Conservation (phyloP, 2,329 filamentous ascomycete genomes). For the Aspergillus pseudotamarii region DNA sequence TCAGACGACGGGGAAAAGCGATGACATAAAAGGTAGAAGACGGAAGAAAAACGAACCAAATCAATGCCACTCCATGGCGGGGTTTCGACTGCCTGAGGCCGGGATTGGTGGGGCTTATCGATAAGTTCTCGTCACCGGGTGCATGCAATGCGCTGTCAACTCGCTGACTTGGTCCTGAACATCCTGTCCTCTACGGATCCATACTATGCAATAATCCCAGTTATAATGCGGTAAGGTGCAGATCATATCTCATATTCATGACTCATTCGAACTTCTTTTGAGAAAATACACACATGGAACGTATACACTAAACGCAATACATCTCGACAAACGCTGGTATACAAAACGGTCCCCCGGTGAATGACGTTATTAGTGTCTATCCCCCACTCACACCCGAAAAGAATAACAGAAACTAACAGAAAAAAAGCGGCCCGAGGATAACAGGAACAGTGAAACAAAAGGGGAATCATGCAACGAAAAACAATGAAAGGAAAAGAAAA, state of each 20-base stretch:
- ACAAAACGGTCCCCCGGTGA: background rate
- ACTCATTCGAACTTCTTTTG: background rate
- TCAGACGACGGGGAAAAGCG: slow-evolving; percentile 10
- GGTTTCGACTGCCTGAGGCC: slow-evolving; percentile 8
- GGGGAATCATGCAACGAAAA: background rate
- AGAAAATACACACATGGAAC: background rate
- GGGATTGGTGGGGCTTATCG: slow-evolving; percentile 22
- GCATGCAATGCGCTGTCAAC: slow-evolving; percentile 5
- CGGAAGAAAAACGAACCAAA: slow-evolving; percentile 9
- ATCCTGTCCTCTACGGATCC: slow-evolving; percentile 1
- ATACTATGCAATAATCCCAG: background rate
- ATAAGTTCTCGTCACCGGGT: slow-evolving; percentile 15
- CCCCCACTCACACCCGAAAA: slow-evolving; percentile 10
- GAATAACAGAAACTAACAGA: slow-evolving; percentile 2
- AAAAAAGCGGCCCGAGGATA: slow-evolving; percentile 1
- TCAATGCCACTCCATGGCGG: slow-evolving; percentile 1
- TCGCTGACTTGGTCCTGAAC: background rate
- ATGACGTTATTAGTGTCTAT: slow-evolving; percentile 10
- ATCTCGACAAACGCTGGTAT: background rate
- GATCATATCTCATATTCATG: background rate
- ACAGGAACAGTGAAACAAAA: background rate
- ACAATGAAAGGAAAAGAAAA: slow-evolving; percentile 8
- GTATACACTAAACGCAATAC: background rate
- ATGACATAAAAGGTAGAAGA: slow-evolving; percentile 19
- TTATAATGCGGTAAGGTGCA: background rate